Evolutionary conservation across 2,329 filamentous ascomycete genomes (phyloP).

Genomic region (Clonostachys rhizophaga): DNA sequence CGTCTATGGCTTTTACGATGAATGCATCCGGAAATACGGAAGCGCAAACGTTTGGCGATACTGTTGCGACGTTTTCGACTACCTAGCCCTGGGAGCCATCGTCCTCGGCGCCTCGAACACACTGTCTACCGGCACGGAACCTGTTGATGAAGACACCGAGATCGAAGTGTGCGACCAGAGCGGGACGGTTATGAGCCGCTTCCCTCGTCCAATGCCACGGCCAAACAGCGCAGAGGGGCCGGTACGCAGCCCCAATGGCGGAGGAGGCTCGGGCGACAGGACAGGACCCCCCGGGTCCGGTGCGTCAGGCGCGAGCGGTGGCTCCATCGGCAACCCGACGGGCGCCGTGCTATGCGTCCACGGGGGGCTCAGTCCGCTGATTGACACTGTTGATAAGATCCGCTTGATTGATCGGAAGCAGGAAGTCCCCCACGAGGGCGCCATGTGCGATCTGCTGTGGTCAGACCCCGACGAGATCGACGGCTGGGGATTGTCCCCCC

Average conservation of each 20-base stretch:
- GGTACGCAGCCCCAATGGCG: conserved; percentile 12
- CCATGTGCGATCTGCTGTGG: conserved; percentile 98
- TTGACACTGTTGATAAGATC: conserved; percentile 95
- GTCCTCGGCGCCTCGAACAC: conserved; percentile 80
- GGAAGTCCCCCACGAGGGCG: conserved; percentile 95
- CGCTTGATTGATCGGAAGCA: conserved; percentile 92
- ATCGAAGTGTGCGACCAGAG: conserved; percentile 89
- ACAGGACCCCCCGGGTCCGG: conserved; percentile 76
- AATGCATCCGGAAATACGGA: conserved; percentile 93
- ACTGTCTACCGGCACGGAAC: conserved; percentile 42
- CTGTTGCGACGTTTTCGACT: conserved; percentile 97
- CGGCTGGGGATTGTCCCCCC: conserved; percentile 91
- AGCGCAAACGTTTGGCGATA: conserved; percentile 96
- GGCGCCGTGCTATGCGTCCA: conserved; percentile 94
- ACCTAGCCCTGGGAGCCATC: conserved; percentile 84
- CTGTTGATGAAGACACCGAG: conserved; percentile 70
- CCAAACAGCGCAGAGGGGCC: conserved; percentile 10
- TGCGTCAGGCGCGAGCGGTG: conserved; percentile 65
- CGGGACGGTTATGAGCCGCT: conserved; percentile 72
- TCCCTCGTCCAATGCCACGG: conserved; percentile 44
- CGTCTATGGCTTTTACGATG: conserved; percentile 97
- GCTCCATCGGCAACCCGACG: conserved; percentile 61
- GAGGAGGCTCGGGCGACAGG: conserved; percentile 12
- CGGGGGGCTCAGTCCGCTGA: conserved; percentile 83
- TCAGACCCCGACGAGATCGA: conserved; percentile 98